Percentiles rank a stretch among this genome's conserved stretches.
Evolutionary conservation across 2,329 filamentous ascomycete genomes (phyloP).

Genomic region (Aspergillus fijiensis): DNA sequence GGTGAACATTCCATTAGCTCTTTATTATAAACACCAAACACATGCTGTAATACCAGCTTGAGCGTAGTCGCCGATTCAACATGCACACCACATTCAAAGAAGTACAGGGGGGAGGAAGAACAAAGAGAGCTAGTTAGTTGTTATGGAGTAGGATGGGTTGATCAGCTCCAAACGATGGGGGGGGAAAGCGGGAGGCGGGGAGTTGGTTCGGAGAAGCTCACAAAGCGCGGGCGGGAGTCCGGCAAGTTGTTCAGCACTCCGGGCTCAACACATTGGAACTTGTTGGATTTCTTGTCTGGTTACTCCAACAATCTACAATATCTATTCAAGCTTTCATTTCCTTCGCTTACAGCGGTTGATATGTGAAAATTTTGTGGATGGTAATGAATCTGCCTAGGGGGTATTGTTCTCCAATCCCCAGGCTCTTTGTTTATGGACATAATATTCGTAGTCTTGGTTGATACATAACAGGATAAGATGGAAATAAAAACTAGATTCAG

Average conservation of each 20-base stretch:
- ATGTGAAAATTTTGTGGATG: neutral
- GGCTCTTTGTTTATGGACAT: conserved; percentile 21
- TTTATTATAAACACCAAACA: conserved; percentile 22
- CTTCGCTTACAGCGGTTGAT: neutral
- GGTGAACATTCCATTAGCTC: conserved; percentile 38
- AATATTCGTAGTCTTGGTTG: conserved; percentile 19
- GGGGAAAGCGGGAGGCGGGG: neutral
- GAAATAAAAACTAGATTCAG: conserved; percentile 17
- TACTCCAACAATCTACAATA: no score
- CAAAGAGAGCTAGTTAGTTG: neutral
- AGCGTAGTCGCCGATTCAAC: conserved; percentile 10
- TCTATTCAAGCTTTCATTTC: neutral
- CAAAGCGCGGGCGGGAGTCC: neutral
- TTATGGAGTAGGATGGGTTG: neutral
- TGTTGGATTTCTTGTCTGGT: no score
- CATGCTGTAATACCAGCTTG: conserved; percentile 21
- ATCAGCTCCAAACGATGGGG: conserved; percentile 1
- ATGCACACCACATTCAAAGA: neutral
- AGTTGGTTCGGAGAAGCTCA: neutral
- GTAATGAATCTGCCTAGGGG: neutral
- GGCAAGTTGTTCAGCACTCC: neutral
- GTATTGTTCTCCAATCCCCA: neutral
- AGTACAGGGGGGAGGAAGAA: neutral
- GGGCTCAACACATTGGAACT: neutral
- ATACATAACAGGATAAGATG: conserved; percentile 19